Evolutionary conservation across 768 basidiomycete genomes (phyloP).

Genomic region (Paxillus rubicundulus): DNA sequence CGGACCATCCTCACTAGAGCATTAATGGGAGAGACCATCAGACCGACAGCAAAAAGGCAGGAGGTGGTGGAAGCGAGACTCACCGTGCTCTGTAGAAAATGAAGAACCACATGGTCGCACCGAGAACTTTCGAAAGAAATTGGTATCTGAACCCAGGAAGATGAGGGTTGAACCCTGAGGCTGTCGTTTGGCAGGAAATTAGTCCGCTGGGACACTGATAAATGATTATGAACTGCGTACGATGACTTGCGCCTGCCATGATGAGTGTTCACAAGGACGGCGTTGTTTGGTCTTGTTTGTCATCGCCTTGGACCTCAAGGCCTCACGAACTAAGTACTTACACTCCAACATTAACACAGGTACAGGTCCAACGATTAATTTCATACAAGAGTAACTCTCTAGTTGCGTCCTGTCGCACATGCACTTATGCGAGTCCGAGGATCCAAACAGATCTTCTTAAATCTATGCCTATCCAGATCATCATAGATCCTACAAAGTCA

Average conservation of each 20-base stretch:
- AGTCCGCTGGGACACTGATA: slow-evolving; percentile 1
- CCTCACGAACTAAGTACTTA: no score
- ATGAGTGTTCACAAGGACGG: slow-evolving; percentile 20
- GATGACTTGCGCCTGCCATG: slow-evolving; percentile 34
- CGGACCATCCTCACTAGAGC: slow-evolving; percentile 66
- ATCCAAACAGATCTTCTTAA: neutral
- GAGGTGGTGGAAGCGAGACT: slow-evolving; percentile 29
- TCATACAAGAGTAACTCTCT: no score
- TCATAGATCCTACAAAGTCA: slow-evolving; percentile 10
- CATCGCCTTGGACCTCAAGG: neutral
- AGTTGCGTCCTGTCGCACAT: no score
- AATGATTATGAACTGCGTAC: slow-evolving; percentile 16
- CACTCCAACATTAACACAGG: neutral
- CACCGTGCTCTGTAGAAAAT: slow-evolving; percentile 95
- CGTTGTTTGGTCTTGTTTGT: slow-evolving; percentile 27
- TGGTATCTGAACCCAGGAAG: slow-evolving; percentile 74
- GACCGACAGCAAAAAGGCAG: neutral
- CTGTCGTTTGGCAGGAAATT: slow-evolving; percentile 29
- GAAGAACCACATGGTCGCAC: slow-evolving; percentile 98
- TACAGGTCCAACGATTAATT: no score
- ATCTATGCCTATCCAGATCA: neutral
- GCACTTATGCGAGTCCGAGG: neutral
- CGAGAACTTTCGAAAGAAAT: slow-evolving; percentile 80
- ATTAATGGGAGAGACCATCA: neutral
- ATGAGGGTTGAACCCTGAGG: slow-evolving; percentile 85